A percentile compares a stretch with the other conserved stretches of the same genome.
These are phyloP conservation scores for Apiospora rasikravindrae DNA, from an alignment of 2,329 filamentous ascomycete species.

Conservation along the genomic window DNA sequence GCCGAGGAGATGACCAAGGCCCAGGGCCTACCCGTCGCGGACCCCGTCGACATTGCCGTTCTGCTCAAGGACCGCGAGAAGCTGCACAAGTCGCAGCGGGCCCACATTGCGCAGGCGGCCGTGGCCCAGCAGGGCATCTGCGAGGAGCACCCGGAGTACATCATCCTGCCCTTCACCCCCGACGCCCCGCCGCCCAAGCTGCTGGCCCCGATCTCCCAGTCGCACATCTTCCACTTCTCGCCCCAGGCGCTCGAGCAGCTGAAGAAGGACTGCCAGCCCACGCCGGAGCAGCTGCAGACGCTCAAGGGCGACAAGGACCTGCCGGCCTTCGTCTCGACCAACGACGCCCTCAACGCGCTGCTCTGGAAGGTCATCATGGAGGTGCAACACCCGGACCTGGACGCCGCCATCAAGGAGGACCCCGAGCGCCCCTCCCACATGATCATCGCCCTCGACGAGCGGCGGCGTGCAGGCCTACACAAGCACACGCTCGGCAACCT, in stretches of 20 bases:
- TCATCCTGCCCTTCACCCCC: conserved; percentile 4
- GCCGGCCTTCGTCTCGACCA: conserved; percentile 21
- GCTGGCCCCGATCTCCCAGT: neutral
- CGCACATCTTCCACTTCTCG: conserved; percentile 28
- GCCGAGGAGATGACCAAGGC: conserved; percentile 42
- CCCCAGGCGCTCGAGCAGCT: conserved; percentile 33
- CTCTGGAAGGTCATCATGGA: conserved; percentile 18
- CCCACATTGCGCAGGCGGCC: neutral
- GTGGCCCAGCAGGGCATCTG: neutral
- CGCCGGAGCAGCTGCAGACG: neutral
- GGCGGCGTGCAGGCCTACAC: conserved; percentile 11
- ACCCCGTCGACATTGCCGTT: neutral
- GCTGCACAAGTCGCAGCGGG: conserved; percentile 32
- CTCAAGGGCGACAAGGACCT: conserved; percentile 17
- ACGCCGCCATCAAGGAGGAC: conserved; percentile 9
- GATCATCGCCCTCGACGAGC: conserved; percentile 13
- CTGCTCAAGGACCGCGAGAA: conserved; percentile 22
- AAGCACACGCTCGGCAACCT: conserved; percentile 15
- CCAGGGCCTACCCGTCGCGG: conserved; percentile 30
- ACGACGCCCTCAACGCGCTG: conserved; percentile 22
- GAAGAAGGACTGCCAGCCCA: conserved; percentile 20
- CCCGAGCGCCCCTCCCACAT: conserved; percentile 24
- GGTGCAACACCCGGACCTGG: conserved; percentile 18
- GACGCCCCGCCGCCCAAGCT: conserved; percentile 17
- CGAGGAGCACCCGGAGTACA: conserved; percentile 5